Evolutionary conservation across 2,329 filamentous ascomycete genomes (phyloP).

Genomic region (Intubia oerlemansii): DNA sequence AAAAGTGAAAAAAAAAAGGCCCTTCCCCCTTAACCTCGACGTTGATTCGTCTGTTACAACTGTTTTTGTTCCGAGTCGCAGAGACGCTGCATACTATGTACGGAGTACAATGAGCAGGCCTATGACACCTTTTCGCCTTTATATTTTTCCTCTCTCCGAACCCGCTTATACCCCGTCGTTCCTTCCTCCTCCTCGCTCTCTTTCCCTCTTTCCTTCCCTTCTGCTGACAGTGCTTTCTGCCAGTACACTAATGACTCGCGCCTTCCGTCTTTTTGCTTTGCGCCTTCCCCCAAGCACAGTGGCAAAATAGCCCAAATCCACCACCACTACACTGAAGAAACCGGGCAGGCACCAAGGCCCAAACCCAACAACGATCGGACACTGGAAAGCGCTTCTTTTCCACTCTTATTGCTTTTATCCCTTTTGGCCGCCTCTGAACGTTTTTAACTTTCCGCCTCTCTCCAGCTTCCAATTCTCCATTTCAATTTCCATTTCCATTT

Average conservation of each 20-base stretch:
- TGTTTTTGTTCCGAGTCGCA: too few species aligned
- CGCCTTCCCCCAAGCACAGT: neutral
- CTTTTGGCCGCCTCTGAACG: neutral
- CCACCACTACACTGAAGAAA: neutral
- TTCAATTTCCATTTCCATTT: slow-evolving; percentile 1
- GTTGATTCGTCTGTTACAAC: too few species aligned
- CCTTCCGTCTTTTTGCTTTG: neutral
- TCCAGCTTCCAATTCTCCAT: neutral
- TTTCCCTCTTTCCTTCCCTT: neutral
- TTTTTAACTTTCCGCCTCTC: neutral
- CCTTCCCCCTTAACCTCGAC: too few species aligned
- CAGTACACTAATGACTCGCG: neutral
- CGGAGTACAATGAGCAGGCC: neutral
- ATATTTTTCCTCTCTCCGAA: slow-evolving; percentile 6
- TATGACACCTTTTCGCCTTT: slow-evolving; percentile 3
- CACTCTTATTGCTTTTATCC: neutral
- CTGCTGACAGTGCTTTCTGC: neutral
- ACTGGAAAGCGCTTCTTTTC: too few species aligned
- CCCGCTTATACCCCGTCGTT: neutral
- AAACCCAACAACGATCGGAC: neutral
- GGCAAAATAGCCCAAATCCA: too few species aligned
- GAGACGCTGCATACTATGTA: neutral
- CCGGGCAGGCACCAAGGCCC: neutral
- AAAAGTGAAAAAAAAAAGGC: too few species aligned
- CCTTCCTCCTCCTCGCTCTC: neutral